These are phyloP conservation scores for Fusarium sulawesiense DNA, from an alignment of 2,329 filamentous ascomycete genomes.

Conservation along the genomic window DNA sequence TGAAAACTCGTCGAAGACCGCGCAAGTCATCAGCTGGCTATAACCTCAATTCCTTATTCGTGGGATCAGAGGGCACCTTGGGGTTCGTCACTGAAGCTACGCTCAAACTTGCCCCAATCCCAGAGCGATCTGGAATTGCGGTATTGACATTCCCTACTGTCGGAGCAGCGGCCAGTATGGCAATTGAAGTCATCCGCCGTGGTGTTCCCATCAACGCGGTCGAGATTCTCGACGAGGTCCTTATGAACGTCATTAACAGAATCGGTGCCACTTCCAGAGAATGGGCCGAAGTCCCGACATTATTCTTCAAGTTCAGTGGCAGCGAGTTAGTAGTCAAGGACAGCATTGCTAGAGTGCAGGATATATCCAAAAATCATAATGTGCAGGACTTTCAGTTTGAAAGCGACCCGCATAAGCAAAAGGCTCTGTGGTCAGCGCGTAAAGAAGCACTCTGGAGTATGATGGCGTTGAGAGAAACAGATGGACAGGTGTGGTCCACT, in stretches of 20 bases:
- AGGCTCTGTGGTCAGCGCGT: constrained; percentile 82
- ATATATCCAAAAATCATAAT: not conserved
- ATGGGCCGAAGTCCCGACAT: constrained; percentile 80
- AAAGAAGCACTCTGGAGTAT: constrained; percentile 88
- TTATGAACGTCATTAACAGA: constrained; percentile 85
- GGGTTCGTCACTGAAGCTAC: constrained; percentile 86
- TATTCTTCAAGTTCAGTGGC: constrained; percentile 89
- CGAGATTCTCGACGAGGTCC: constrained; percentile 89
- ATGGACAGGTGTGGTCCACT: constrained; percentile 76
- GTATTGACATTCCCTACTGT: constrained; percentile 83
- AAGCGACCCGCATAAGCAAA: constrained; percentile 74
- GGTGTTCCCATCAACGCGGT: constrained; percentile 80
- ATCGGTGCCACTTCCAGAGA: constrained; percentile 73
- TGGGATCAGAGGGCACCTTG: constrained; percentile 84
- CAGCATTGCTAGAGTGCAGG: constrained; percentile 74
- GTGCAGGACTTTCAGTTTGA: constrained; percentile 67
- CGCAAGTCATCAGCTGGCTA: constrained; percentile 86
- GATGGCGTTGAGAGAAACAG: constrained; percentile 71
- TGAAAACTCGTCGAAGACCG: constrained; percentile 81
- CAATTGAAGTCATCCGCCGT: constrained; percentile 77
- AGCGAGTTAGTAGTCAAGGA: constrained; percentile 80
- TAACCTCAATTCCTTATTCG: constrained; percentile 82
- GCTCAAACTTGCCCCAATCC: constrained; percentile 80
- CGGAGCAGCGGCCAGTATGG: constrained; percentile 78
- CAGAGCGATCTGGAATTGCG: constrained; percentile 79